Evolutionary conservation across 2,329 filamentous ascomycete species (phyloP).

Genomic region (Colletotrichum cuscutae): DNA sequence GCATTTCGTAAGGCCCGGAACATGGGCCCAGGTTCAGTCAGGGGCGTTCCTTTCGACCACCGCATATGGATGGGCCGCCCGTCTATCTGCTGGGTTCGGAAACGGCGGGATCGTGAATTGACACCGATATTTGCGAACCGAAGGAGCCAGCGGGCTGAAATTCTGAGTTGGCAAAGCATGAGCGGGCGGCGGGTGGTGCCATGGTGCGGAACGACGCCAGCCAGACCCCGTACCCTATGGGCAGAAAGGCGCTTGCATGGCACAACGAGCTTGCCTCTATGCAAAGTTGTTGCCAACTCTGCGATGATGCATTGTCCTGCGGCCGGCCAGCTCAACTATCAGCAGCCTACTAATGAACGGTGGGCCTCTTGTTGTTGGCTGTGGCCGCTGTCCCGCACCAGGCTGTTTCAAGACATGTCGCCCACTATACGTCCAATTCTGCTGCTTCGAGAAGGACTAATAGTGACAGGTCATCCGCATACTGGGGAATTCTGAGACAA

Average conservation of each 20-base stretch:
- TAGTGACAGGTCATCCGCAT: slow-evolving; percentile 6
- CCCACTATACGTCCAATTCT: slow-evolving; percentile 26
- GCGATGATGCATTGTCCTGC: neutral
- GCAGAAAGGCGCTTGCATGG: slow-evolving; percentile 2
- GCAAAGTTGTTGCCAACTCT: neutral
- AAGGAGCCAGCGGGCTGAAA: neutral
- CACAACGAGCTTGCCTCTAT: neutral
- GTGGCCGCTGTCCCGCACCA: slow-evolving; percentile 27
- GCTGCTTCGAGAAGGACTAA: slow-evolving; percentile 15
- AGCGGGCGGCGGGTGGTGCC: neutral
- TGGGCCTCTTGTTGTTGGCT: slow-evolving; percentile 9
- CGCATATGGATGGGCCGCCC: slow-evolving; percentile 5
- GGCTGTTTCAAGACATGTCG: slow-evolving; percentile 24
- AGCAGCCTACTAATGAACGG: neutral
- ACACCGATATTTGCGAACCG: slow-evolving; percentile 7
- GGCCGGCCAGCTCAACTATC: neutral
- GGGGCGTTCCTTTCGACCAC: slow-evolving; percentile 20
- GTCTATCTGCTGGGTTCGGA: slow-evolving; percentile 29
- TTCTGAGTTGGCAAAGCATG: slow-evolving; percentile 1
- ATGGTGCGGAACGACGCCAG: slow-evolving; percentile 15
- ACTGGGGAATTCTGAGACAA: slow-evolving; percentile 34
- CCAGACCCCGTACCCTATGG: neutral
- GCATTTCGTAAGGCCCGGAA: slow-evolving; percentile 14
- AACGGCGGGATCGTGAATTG: slow-evolving; percentile 18
- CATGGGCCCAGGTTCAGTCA: slow-evolving; percentile 18